Conservation (phyloP, 495 filamentous ascomycete genomes). For the Hyaloscypha variabilis region DNA sequence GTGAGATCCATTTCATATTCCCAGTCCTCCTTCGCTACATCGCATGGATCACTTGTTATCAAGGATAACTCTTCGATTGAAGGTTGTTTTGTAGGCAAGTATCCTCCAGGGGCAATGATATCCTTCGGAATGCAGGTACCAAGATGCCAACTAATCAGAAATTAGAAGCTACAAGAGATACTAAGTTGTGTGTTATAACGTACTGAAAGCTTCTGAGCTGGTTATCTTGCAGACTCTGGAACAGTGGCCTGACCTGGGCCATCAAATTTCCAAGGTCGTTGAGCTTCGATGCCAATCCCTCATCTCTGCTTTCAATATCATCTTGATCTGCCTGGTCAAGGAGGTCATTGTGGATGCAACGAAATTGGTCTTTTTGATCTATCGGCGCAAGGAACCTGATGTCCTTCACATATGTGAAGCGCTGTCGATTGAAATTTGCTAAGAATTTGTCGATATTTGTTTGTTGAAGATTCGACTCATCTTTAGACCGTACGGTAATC, state of each 20-base stretch:
- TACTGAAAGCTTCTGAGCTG: constrained; percentile 1
- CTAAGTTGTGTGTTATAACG: neutral
- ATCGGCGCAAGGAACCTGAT: neutral
- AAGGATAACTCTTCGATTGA: neutral
- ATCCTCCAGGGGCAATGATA: neutral
- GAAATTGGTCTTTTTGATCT: constrained; percentile 1
- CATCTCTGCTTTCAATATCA: neutral
- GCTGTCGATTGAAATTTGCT: neutral
- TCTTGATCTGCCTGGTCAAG: neutral
- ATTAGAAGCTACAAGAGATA: neutral
- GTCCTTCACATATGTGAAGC: neutral
- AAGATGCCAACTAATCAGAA: constrained; percentile 4
- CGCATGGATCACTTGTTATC: constrained; percentile 5
- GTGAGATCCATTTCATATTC: neutral
- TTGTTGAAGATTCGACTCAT: neutral
- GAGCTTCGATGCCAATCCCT: neutral
- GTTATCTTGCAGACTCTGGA: neutral
- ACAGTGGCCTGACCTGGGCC: constrained; percentile 5
- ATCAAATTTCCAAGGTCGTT: neutral
- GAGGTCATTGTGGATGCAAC: neutral
- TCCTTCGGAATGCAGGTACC: neutral
- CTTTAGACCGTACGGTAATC: neutral
- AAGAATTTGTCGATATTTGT: neutral
- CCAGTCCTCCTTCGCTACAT: neutral
- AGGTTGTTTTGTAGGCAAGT: neutral